These are phyloP conservation scores for Suillus decipiens DNA, from an alignment of 768 basidiomycete genomes.

Conservation along the genomic window DNA sequence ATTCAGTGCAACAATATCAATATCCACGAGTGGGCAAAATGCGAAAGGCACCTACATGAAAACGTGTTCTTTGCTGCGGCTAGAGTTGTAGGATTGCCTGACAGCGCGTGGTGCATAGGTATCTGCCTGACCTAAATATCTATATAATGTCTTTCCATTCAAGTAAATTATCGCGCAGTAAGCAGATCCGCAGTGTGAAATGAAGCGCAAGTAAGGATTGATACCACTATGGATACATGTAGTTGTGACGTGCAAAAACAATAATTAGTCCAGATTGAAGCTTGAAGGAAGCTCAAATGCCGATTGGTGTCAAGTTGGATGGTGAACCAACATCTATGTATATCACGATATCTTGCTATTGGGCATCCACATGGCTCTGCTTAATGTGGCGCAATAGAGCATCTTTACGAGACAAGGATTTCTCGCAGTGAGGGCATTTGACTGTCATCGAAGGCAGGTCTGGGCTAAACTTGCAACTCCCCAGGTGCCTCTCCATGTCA, in stretches of 20 bases:
- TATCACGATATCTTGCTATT: background rate
- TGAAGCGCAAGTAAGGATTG: background rate
- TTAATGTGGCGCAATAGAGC: slow-evolving; percentile 27
- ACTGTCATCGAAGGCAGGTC: background rate
- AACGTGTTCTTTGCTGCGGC: too few relatives aligned
- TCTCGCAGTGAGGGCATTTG: slow-evolving; percentile 22
- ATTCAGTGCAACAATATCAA: too few relatives aligned
- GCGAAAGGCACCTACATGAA: too few relatives aligned
- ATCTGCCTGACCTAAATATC: too few relatives aligned
- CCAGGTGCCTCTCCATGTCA: slow-evolving; percentile 6
- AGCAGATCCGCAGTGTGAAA: too few relatives aligned
- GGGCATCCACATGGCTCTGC: slow-evolving; percentile 16
- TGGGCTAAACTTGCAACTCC: slow-evolving; percentile 8
- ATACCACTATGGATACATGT: slow-evolving; percentile 5
- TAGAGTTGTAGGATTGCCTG: too few relatives aligned
- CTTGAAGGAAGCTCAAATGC: background rate
- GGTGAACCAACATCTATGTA: background rate
- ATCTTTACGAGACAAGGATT: slow-evolving; percentile 25
- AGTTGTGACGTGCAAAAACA: background rate
- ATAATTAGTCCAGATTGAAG: background rate
- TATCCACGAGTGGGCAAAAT: too few relatives aligned
- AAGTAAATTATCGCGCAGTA: too few relatives aligned
- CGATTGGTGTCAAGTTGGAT: background rate
- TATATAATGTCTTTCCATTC: too few relatives aligned
- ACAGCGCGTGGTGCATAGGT: too few relatives aligned